Evolutionary conservation across 192 early-diverging fungal genomes (phyloP), one percentile per base, ranked within the genome.

Genomic region (Entophlyctis luteolus): DNA sequence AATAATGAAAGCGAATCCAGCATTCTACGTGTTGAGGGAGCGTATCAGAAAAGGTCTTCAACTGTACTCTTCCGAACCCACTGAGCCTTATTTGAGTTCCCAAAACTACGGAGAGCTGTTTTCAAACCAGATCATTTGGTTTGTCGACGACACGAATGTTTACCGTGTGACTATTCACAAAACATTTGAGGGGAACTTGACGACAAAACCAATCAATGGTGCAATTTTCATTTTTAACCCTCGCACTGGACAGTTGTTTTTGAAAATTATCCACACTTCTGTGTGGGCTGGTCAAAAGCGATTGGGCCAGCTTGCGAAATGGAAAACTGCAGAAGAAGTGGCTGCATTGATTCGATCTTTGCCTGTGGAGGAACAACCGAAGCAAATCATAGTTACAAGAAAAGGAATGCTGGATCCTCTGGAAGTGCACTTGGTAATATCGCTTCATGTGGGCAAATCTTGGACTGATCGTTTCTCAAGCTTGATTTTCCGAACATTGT

Each of bases 271-370:
- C 81, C 96, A 99, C 75, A 98, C 95, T 16, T 96, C 94, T 4
- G 95, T 98, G 36, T 99, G 95, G 95, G 95, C 95, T 16, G 95
- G 95, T 27, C 96, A 99, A 75, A 99, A 99, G 76, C 94, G 96
- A 80, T 83, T 99, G 22, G 96, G 96, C 59, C 96, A 99, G 81
- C 79, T 99, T 67, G 96, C 96, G 35, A 99, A 99, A 68, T 99
- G 96, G 96, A 99, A 99, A 86, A 98, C 96, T 2, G 96, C 96
- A 10, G 96, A 99, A 89, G 96, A 99, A 91, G 94, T 97, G 0
- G 96, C 94, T 31, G 96, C 96, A 25, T 84, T 99, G 76, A 95
- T 99, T 85, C 91, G 96, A 58, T 99, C 96, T 8, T 75, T 99
- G 52, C 95, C 96, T 32, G 89, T 98, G 16, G 96, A 99, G 86